Evolutionary conservation across 441 rosid genomes (phyloP), one percentile per base, ranked within the genome.

Genomic region (Erysimum cheiri): DNA sequence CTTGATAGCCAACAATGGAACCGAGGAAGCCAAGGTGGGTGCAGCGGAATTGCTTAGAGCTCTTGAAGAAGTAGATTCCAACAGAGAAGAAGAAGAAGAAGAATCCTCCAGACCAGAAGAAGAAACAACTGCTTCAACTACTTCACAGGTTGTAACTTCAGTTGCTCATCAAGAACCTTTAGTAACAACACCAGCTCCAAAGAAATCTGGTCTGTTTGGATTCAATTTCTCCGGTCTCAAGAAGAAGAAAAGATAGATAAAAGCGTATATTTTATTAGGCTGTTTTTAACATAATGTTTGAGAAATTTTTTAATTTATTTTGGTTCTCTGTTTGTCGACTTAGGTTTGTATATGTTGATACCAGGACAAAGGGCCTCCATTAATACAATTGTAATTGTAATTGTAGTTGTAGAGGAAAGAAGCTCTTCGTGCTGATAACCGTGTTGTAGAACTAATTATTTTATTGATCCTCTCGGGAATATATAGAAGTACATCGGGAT

Each of bases 21-120:
- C 78, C 17, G 88, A 87, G 10, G 85, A 81, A 63, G 90, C 83
- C 2, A 87, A 78, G 77, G 82, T 68, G 5, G 49, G 70, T 11
- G 98, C 98, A 37, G 33, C 78, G 4, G 97, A 90, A 70, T 70
- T 94, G 80, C 89, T 84, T 61, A 82, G 96, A 80, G 79, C 89
- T 55, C 81, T 94, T 32, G 81, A 78, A 74, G 90, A 83, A 36
- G 60, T 78, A 11, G 55, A 73, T 13, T 49, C 24, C 19, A 69
- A 8, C 22, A 39, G 48, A 22, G 77, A 78, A 69, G 74, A 79
- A 68, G 33, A 32, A 15, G 9, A n/a, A 54, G 15, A 12, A n/a
- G 63, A 67, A 67, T 36, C 33, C 24, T 77, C 3, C 35, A 49
- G 32, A 28, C 44, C 67, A 52, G 80, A 80, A 72, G 40, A 59